phyloP scores from a whole-genome alignment of 2,329 filamentous ascomycete genomes.

The Aspergillus ochraceoroseus region DNA sequence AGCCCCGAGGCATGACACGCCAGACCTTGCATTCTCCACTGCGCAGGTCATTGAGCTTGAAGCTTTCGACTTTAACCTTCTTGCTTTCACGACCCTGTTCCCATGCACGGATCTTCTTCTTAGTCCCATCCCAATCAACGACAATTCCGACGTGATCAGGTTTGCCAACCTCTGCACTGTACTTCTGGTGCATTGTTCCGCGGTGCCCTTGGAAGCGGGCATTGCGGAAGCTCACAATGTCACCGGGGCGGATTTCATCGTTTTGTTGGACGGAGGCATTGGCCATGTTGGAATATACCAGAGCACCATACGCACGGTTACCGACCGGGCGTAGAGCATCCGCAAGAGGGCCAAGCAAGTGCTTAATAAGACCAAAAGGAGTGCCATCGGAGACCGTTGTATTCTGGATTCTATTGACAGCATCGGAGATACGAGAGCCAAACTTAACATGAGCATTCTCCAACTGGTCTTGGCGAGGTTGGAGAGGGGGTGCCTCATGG shows the following conservation, averaged over 20 bases:
- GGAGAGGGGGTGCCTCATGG: constrained; percentile 76
- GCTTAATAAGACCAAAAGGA: constrained; percentile 68
- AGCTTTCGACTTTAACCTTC: constrained; percentile 91
- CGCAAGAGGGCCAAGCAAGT: constrained; percentile 68
- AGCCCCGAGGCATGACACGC: constrained; percentile 86
- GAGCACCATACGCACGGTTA: constrained; percentile 81
- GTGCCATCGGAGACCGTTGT: constrained; percentile 78
- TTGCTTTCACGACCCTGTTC: constrained; percentile 91
- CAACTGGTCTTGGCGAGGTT: constrained; percentile 85
- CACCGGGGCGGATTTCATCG: constrained; percentile 88
- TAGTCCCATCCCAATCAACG: constrained; percentile 94
- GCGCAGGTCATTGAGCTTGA: constrained; percentile 83
- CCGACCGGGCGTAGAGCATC: constrained; percentile 78
- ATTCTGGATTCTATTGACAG: constrained; percentile 67
- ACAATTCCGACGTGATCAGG: constrained; percentile 85
- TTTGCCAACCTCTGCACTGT: constrained; percentile 80
- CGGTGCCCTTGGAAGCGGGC: constrained; percentile 93
- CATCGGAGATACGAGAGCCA: constrained; percentile 70
- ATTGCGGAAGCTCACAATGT: constrained; percentile 89
- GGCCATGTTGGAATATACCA: constrained; percentile 90
- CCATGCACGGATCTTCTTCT: constrained; percentile 95
- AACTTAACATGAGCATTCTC: constrained; percentile 79
- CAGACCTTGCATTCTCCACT: constrained; percentile 96
- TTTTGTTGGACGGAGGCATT: constrained; percentile 86
- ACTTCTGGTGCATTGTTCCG: constrained; percentile 92